Evolutionary conservation across 2,329 filamentous ascomycete genomes (phyloP).

Genomic region (Fusarium sp.): DNA sequence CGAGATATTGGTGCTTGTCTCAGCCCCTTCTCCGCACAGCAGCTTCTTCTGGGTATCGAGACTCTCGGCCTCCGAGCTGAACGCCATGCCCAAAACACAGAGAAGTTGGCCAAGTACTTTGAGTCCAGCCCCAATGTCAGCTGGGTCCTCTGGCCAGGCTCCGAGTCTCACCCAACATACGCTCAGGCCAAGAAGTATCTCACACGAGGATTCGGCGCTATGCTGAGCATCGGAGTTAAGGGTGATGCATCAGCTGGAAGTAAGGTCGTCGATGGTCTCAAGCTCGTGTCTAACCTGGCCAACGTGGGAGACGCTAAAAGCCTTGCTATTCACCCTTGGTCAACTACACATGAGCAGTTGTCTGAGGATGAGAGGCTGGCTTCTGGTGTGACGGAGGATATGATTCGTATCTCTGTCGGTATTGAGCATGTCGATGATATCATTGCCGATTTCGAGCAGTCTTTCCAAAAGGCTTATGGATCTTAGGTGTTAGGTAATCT

Average conservation of each 20-base stretch:
- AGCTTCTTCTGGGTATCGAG: conserved; percentile 88
- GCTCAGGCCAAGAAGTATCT: conserved; percentile 85
- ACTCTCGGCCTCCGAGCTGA: conserved; percentile 89
- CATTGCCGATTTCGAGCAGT: conserved; percentile 93
- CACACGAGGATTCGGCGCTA: conserved; percentile 84
- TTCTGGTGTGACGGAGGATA: conserved; percentile 88
- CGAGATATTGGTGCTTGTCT: conserved; percentile 86
- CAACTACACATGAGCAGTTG: conserved; percentile 93
- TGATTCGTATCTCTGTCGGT: conserved; percentile 94
- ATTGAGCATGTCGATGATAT: conserved; percentile 98
- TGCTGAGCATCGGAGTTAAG: conserved; percentile 93
- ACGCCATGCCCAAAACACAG: conserved; percentile 85
- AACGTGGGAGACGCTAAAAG: conserved; percentile 98
- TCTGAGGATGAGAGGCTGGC: conserved; percentile 82
- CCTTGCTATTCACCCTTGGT: conserved; percentile 94
- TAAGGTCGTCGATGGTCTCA: conserved; percentile 92
- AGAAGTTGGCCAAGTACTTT: conserved; percentile 83
- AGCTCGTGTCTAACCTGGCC: conserved; percentile 93
- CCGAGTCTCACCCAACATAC: conserved; percentile 84
- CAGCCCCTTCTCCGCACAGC: conserved; percentile 92
- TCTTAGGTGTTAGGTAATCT: neutral
- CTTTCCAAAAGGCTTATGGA: conserved; percentile 66
- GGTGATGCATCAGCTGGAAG: conserved; percentile 80
- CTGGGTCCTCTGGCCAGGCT: conserved; percentile 95
- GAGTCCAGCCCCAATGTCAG: conserved; percentile 84